These are phyloP conservation scores for Sugiyamaella xylanicola DNA, from an alignment of 1,139 yeast genomes.

Conservation along the genomic window DNA sequence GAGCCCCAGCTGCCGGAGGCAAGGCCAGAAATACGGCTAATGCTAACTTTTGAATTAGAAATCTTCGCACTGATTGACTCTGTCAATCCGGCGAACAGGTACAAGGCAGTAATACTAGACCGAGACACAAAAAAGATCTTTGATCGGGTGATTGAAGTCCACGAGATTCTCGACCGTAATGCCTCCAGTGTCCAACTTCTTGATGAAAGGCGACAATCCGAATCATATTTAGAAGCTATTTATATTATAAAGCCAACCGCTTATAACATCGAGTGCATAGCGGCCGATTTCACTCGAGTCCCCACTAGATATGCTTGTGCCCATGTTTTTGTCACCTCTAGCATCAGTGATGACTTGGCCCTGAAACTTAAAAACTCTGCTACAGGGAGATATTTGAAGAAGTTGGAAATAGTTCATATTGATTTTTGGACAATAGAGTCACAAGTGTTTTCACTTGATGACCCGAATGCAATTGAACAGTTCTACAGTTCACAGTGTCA, in stretches of 20 bases:
- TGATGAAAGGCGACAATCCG: constrained; percentile 54
- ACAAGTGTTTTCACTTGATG: constrained; percentile 49
- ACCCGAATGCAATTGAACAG: constrained; percentile 61
- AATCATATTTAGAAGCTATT: constrained; percentile 57
- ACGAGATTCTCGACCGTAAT: constrained; percentile 46
- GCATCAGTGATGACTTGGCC: constrained; percentile 39
- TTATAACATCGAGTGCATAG: constrained; percentile 58
- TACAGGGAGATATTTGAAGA: constrained; percentile 32
- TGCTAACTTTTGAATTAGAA: constrained; percentile 24
- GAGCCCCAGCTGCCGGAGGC: background rate
- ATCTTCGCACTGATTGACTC: constrained; percentile 39
- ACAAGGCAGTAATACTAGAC: constrained; percentile 49
- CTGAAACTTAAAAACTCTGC: constrained; percentile 34
- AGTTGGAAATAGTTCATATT: constrained; percentile 38
- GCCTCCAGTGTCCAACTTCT: constrained; percentile 53
- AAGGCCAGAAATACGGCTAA: background rate
- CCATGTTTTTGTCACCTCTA: constrained; percentile 60
- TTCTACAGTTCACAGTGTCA: constrained; percentile 70
- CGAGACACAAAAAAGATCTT: constrained; percentile 43
- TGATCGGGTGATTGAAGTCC: constrained; percentile 41
- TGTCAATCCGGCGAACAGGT: constrained; percentile 41
- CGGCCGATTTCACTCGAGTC: constrained; percentile 56
- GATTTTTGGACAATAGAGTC: constrained; percentile 54
- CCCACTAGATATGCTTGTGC: constrained; percentile 62
- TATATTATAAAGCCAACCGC: constrained; percentile 59